phyloP scores from a whole-genome alignment of 202 grass and related monocot genomes.

The Setaria viridis region DNA sequence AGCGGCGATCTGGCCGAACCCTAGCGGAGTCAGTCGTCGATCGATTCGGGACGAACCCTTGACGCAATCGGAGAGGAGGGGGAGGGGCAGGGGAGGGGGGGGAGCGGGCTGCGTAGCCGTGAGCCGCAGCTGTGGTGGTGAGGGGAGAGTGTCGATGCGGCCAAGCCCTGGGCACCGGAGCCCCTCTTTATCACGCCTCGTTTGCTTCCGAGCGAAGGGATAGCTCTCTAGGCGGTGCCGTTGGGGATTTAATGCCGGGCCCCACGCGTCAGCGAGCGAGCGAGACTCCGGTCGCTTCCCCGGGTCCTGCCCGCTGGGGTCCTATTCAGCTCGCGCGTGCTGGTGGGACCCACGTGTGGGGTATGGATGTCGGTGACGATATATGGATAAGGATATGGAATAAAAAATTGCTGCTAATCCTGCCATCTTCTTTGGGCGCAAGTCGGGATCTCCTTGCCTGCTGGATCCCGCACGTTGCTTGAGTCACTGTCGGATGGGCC shows the following conservation, averaged over 20 bases:
- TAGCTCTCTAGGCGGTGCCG: neutral
- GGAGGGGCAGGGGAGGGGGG: neutral
- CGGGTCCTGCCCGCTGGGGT: neutral
- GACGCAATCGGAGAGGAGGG: neutral
- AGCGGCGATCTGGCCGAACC: conserved; percentile 46
- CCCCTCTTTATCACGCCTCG: conserved; percentile 44
- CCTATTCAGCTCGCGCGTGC: neutral
- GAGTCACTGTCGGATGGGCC: neutral
- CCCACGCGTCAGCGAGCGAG: conserved; percentile 18
- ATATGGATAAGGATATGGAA: neutral
- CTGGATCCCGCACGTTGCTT: neutral
- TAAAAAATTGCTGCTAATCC: neutral
- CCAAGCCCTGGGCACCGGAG: neutral
- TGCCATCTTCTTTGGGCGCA: conserved; percentile 41
- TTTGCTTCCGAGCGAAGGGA: conserved; percentile 56
- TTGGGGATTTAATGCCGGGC: neutral
- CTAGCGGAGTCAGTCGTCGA: conserved; percentile 1
- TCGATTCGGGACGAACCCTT: neutral
- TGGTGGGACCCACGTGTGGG: neutral
- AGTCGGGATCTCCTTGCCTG: neutral
- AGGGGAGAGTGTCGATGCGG: conserved; percentile 16
- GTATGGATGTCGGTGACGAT: neutral
- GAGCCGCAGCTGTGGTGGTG: conserved; percentile 56
- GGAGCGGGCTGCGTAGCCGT: conserved; percentile 64
- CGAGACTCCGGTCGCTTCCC: no score